Base-by-base conservation (phyloP, 352 stramenopile species). In the Blastocystis sp. region DNA sequence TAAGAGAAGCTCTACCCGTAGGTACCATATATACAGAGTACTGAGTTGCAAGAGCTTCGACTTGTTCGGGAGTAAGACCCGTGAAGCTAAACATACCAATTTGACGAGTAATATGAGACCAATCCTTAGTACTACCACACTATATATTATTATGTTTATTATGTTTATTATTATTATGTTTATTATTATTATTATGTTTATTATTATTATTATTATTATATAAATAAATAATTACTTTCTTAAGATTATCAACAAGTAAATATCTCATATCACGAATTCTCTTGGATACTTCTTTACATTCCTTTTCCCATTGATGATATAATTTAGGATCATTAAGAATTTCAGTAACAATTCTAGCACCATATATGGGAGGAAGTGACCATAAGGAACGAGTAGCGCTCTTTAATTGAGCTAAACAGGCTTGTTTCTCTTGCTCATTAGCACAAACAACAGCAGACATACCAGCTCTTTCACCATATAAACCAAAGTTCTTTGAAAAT, bases 11-110 rank as follows among this genome's bases (percentile, higher is more conserved):
- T 70, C 89, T 81, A 42, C 89, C 89, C 73, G 95, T 87, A 68
- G 88, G 82, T 32, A 88, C 94, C 73, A 93, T 89, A 75, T 95
- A 97, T 70, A 97, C 93, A 75, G 94, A 83, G 75, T 94, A 84
- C 64, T 87, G 81, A 35, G 93, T 81, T 55, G 87, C 79, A 76
- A 97, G 84, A 58, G 75, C 76, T 44, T 80, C 72, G 33, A 95
- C 88, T 73, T 97, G 83, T 18, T 91, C 82, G 65, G 90, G 80
- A 34, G 75, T 86, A 41, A 97, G 74, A 16, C 90, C 88, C 58
- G 81, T 93, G 74, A 91, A 97, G 58, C 83, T 70, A 41, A 70
- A 72, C 81, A 89, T 89, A 45, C 86, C 88, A 65, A 94, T 94
- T 73, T 97, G 90, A 55, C 91, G 85, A 18, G 83, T 94, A 69